These are phyloP conservation scores for Cytospora piceae DNA, from an alignment of 2,329 filamentous ascomycete genomes.

Conservation along the genomic window DNA sequence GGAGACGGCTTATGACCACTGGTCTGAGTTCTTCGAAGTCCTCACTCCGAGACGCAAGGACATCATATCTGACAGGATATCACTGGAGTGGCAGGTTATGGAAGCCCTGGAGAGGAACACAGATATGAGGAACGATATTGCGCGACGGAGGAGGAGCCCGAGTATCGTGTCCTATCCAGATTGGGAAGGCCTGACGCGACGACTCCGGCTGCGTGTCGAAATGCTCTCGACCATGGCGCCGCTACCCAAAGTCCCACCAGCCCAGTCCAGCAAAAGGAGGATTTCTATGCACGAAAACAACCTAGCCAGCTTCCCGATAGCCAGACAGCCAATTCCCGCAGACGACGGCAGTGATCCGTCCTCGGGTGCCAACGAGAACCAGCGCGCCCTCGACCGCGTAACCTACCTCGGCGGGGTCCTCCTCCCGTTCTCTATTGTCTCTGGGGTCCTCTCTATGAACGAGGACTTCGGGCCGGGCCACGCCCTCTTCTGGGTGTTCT, in stretches of 20 bases:
- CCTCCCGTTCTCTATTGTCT: slow-evolving; percentile 52
- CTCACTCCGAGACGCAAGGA: slow-evolving; percentile 30
- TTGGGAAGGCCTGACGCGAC: slow-evolving; percentile 41
- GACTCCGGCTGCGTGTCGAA: slow-evolving; percentile 36
- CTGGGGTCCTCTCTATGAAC: slow-evolving; percentile 52
- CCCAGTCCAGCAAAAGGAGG: background rate
- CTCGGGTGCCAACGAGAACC: slow-evolving; percentile 38
- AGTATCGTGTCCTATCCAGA: slow-evolving; percentile 24
- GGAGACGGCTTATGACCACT: slow-evolving; percentile 38
- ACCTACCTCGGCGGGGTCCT: slow-evolving; percentile 54
- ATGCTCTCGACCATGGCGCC: slow-evolving; percentile 31
- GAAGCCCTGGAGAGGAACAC: slow-evolving; percentile 44
- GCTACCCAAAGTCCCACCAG: slow-evolving; percentile 25
- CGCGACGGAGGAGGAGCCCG: slow-evolving; percentile 6
- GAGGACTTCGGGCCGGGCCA: slow-evolving; percentile 49
- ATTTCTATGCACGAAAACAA: background rate
- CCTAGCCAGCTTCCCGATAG: slow-evolving; percentile 15
- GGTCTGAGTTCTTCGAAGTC: slow-evolving; percentile 44
- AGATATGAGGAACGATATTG: slow-evolving; percentile 30
- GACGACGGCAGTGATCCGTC: slow-evolving; percentile 2
- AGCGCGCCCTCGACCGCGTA: slow-evolving; percentile 50
- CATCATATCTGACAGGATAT: slow-evolving; percentile 18
- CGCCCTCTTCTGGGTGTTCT: slow-evolving; percentile 52
- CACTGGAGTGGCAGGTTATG: slow-evolving; percentile 39
- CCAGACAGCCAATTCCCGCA: slow-evolving; percentile 16